phyloP scores from a whole-genome alignment of 805 yeast species.

The Wickerhamomyces rabaulensis region DNA sequence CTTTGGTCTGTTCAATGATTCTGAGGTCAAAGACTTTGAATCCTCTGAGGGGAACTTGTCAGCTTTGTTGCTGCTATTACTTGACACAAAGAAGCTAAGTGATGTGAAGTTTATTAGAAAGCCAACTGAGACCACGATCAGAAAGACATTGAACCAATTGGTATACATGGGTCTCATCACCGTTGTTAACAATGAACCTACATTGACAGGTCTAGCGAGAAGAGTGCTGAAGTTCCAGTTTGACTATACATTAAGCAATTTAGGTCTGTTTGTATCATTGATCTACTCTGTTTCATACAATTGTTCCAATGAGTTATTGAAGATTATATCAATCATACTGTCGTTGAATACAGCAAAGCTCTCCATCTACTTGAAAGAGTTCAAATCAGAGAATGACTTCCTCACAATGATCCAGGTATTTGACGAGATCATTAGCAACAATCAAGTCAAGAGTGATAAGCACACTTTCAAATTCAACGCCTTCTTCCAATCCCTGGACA shows the following conservation, averaged over 20 bases:
- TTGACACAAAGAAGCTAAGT: neutral
- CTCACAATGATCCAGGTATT: neutral
- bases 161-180: neutral
- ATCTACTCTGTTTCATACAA: neutral
- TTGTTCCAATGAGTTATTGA: neutral
- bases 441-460: neutral
- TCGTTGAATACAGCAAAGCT: neutral
- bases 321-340: neutral
- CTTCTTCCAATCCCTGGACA: neutral
- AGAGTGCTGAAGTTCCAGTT: neutral
- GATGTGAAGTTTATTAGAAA: neutral
- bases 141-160: neutral
- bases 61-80: neutral
- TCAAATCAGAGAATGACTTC: neutral
- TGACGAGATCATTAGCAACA: neutral
- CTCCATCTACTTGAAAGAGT: neutral
- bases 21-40: neutral
- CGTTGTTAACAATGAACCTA: neutral
- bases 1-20: neutral
- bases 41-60: neutral
- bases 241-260: neutral
- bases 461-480: neutral
- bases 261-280: neutral
- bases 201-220: neutral
- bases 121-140: neutral